phyloP scores from a whole-genome alignment of 2,329 filamentous ascomycete genomes.

The Epichloe sylvatica region DNA sequence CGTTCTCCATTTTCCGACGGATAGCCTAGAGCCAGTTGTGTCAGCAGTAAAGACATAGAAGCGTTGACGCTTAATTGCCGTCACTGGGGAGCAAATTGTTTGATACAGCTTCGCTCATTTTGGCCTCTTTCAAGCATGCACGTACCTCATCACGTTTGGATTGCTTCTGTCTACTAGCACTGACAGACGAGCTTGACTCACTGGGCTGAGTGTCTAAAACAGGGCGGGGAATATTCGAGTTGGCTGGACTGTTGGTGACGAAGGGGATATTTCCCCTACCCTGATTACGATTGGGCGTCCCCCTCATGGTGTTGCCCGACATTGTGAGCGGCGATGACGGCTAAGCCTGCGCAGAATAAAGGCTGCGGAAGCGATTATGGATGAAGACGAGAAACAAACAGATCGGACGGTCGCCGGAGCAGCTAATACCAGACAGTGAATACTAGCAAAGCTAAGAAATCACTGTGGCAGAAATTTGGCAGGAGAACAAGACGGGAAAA shows the following conservation, averaged over 20 bases:
- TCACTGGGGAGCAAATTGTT: background rate
- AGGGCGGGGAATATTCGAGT: slow-evolving; percentile 59
- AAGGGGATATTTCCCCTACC: slow-evolving; percentile 46
- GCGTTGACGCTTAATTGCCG: background rate
- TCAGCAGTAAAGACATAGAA: background rate
- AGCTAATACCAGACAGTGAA: background rate
- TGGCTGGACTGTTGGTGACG: slow-evolving; percentile 40
- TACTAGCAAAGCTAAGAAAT: background rate
- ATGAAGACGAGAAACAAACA: background rate
- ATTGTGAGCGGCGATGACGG: slow-evolving; percentile 21
- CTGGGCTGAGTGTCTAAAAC: slow-evolving; percentile 48
- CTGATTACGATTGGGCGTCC: slow-evolving; percentile 51
- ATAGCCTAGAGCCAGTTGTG: slow-evolving; percentile 54
- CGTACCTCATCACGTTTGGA: slow-evolving; percentile 94
- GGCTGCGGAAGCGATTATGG: background rate
- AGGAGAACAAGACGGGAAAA: background rate
- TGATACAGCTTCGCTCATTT: background rate
- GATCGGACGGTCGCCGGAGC: background rate
- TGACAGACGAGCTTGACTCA: slow-evolving; percentile 58
- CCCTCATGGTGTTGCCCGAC: slow-evolving; percentile 52
- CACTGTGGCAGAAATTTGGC: background rate
- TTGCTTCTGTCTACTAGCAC: slow-evolving; percentile 90
- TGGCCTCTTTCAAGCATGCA: slow-evolving; percentile 9
- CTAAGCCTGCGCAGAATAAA: background rate
- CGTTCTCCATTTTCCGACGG: slow-evolving; percentile 88